Percentiles rank a stretch among this genome's conserved stretches.
phyloP scores from a whole-genome alignment of 1,284 basidiomycete species.

The Heliocybe sulcata region DNA sequence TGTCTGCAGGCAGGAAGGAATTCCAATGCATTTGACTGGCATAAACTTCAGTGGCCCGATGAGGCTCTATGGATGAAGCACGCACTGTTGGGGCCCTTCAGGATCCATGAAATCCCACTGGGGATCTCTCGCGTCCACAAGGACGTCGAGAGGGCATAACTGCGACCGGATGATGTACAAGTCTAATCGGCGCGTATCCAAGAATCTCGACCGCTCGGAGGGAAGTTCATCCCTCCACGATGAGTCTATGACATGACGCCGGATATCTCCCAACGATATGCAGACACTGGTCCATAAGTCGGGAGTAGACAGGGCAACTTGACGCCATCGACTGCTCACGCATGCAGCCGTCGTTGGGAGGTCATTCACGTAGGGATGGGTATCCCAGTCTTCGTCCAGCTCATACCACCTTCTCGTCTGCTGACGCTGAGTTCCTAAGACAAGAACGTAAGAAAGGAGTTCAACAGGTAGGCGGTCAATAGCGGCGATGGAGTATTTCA shows the following conservation, averaged over 20 bases:
- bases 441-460: constrained; percentile 43
- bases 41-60: neutral
- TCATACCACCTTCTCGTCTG: constrained; percentile 8
- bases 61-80: constrained; percentile 8
- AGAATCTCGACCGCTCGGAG: constrained; percentile 13
- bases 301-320: constrained; percentile 36
- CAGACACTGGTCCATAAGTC: constrained; percentile 47
- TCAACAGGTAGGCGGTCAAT: constrained; percentile 34
- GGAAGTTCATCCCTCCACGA: constrained; percentile 4
- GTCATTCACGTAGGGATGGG: constrained; percentile 31
- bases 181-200: constrained; percentile 25
- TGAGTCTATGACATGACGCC: constrained; percentile 16
- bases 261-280: constrained; percentile 28
- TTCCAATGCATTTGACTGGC: constrained; percentile 10
- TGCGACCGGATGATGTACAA: constrained; percentile 24
- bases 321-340: constrained; percentile 44
- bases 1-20: constrained; percentile 33
- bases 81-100: constrained; percentile 27
- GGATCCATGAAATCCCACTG: constrained; percentile 42
- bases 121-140: constrained; percentile 45
- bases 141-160: constrained; percentile 41
- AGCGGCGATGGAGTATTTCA: neutral
- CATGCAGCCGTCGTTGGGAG: constrained; percentile 34
- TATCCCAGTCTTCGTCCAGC: constrained; percentile 13
- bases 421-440: constrained; percentile 23